Evolutionary conservation across 2,329 filamentous ascomycete species (phyloP).

Genomic region (Pseudogymnoascus pannorum): DNA sequence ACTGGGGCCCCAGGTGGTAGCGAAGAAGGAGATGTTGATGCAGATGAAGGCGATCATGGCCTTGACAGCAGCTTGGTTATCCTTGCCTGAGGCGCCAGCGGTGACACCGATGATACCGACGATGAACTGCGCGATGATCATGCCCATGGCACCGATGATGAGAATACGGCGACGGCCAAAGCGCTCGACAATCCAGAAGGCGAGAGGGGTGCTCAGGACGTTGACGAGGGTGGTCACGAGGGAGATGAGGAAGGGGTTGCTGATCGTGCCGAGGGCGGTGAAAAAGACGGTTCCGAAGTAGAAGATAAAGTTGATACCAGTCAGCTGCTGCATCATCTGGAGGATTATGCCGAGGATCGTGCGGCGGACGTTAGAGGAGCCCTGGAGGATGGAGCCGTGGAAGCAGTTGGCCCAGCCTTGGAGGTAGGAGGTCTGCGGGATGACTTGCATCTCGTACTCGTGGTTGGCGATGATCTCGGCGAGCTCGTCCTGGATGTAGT

Average conservation of each 20-base stretch:
- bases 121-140: constrained; percentile 78
- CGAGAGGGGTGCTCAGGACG: constrained; percentile 59
- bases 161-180: constrained; percentile 76
- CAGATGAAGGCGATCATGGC: constrained; percentile 79
- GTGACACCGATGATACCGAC: constrained; percentile 54
- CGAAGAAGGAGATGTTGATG: constrained; percentile 90
- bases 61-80: constrained; percentile 44
- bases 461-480: constrained; percentile 82
- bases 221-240: constrained; percentile 41
- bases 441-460: constrained; percentile 66
- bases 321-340: constrained; percentile 72
- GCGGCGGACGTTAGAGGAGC: constrained; percentile 61
- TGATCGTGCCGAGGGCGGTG: constrained; percentile 53
- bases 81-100: constrained; percentile 51
- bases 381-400: constrained; percentile 52
- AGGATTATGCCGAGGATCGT: constrained; percentile 66
- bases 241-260: constrained; percentile 52
- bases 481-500: constrained; percentile 69
- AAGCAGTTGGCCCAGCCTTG: constrained; percentile 64
- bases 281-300: constrained; percentile 84
- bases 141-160: constrained; percentile 69
- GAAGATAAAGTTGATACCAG: constrained; percentile 90
- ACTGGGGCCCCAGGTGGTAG: constrained; percentile 75
- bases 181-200: constrained; percentile 79
- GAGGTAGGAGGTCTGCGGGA: constrained; percentile 57